A percentile compares a stretch with the other conserved stretches of the same genome.
Conservation (phyloP, 202 grass and related monocot genomes). For the Dendrocalamus latiflorus region DNA sequence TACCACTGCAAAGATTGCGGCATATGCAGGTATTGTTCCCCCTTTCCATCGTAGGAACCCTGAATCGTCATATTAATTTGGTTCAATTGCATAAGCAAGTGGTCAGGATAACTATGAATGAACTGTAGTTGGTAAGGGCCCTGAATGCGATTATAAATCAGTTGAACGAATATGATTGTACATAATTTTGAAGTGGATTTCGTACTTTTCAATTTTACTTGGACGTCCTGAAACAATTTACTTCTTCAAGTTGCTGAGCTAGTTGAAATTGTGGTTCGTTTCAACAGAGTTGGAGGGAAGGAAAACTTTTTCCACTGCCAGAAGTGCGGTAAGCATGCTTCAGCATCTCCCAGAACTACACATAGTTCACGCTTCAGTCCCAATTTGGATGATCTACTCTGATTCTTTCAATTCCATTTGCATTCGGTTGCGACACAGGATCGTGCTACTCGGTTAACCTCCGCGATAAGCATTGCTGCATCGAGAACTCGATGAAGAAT, state of each 20-base stretch:
- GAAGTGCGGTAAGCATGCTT: slow-evolving; percentile 62
- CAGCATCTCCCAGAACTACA: neutral
- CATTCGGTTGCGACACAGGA: slow-evolving; percentile 18
- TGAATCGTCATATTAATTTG: neutral
- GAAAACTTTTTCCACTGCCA: slow-evolving; percentile 88
- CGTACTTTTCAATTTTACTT: neutral
- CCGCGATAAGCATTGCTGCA: slow-evolving; percentile 58
- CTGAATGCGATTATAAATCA: neutral
- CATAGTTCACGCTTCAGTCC: neutral
- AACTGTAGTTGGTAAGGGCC: neutral
- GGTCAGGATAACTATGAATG: neutral
- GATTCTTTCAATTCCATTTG: neutral
- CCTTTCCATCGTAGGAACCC: neutral
- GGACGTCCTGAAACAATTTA: neutral
- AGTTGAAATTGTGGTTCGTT: slow-evolving; percentile 17
- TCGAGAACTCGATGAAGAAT: slow-evolving; percentile 94
- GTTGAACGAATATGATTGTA: neutral
- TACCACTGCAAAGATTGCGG: slow-evolving; percentile 80
- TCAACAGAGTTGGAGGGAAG: slow-evolving; percentile 63
- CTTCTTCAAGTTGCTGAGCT: neutral
- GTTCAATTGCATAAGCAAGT: neutral
- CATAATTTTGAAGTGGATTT: neutral
- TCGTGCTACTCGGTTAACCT: slow-evolving; percentile 70
- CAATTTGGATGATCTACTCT: neutral
- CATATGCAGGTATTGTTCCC: slow-evolving; percentile 66